Conservation (phyloP, 176 grass and related monocot genomes). For the Thinopyrum elongatum region DNA sequence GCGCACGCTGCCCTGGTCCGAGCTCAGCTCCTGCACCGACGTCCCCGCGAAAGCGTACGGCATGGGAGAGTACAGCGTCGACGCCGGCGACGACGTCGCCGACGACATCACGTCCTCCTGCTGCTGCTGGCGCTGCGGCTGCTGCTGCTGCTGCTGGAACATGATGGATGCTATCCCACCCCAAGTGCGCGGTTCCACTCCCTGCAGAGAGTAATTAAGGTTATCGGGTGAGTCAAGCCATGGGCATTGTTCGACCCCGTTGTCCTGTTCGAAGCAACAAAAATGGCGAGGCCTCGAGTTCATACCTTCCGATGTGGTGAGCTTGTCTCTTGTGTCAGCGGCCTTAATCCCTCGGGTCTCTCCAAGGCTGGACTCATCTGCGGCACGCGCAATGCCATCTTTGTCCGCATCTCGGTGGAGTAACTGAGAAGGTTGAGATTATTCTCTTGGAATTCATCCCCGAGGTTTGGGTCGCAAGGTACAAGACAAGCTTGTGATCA, state of each 20-base stretch:
- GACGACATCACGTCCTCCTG: conserved; percentile 36
- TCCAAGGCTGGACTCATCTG: conserved; percentile 6
- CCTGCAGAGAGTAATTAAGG: conserved; percentile 15
- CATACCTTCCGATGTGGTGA: conserved; percentile 33
- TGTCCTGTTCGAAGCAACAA: conserved; percentile 19
- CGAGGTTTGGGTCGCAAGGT: conserved; percentile 3
- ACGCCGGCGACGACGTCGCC: conserved; percentile 46
- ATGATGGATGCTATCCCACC: neutral
- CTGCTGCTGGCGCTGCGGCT: neutral
- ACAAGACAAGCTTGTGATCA: conserved; percentile 45
- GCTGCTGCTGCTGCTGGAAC: conserved; percentile 5
- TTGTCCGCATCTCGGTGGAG: conserved; percentile 43
- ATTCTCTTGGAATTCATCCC: conserved; percentile 47
- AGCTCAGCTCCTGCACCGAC: conserved; percentile 45
- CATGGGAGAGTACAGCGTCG: conserved; percentile 38
- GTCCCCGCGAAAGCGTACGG: neutral
- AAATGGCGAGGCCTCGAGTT: conserved; percentile 24
- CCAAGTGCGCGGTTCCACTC: neutral
- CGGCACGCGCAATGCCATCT: conserved; percentile 19
- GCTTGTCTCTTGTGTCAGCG: conserved; percentile 22
- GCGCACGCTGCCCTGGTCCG: conserved; percentile 34
- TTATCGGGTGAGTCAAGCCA: conserved; percentile 1
- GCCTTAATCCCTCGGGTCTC: neutral
- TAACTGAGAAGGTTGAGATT: conserved; percentile 31
- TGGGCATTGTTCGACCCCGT: conserved; percentile 11